Base-by-base conservation (phyloP, 139 green algal genomes). In the Coelastrella sp. region DNA sequence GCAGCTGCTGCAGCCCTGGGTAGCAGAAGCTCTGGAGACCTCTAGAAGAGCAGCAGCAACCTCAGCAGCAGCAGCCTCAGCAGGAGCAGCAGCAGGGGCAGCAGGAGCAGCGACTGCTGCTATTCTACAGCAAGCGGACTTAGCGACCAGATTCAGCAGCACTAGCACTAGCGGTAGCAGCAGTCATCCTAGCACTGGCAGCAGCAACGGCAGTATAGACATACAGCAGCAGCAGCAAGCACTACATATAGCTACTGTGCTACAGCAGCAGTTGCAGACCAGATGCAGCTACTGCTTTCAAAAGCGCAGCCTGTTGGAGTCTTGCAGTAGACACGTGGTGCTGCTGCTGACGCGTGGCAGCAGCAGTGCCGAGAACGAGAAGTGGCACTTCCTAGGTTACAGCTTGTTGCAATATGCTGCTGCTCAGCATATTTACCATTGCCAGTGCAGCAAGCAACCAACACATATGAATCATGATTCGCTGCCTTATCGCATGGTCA, bases 1-100 rank as follows among this genome's bases (percentile, higher is more conserved):
- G 20, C 84, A 89, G 68, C 54, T 89, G 57, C 20, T 89, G 54
- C 71, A 60, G 47, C 84, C 84, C 0, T 89, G 84, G 84, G 84
- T 89, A 10, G 71, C 58, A 11, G 66, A 64, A 71, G 71, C 82
- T 7, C 77, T 87, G 23, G 65, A 22, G 5, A 23, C 82, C 5
- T 54, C 83, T 22, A 88, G 66, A 19, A 7, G 32, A 80, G 64
- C 64, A 65, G 54, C 54, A 58, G 7, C 81, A 65, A 5, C 5
- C 5, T 10, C 59, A n/a, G 14, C 65, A 17, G 32, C 32, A 47
- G 32, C 32, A 47, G 32, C 1, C 32, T 47, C 32, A 47, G 32
- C 32, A 71, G 64, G 11, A 54, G 80, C 79, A 73, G 80, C 80
- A n/a, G 76, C 22, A 65, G 22, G 20, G 5, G 76, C 76, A 60